These are phyloP conservation scores for Ganoderma sinense DNA, from an alignment of 1,284 basidiomycete genomes.

Conservation along the genomic window DNA sequence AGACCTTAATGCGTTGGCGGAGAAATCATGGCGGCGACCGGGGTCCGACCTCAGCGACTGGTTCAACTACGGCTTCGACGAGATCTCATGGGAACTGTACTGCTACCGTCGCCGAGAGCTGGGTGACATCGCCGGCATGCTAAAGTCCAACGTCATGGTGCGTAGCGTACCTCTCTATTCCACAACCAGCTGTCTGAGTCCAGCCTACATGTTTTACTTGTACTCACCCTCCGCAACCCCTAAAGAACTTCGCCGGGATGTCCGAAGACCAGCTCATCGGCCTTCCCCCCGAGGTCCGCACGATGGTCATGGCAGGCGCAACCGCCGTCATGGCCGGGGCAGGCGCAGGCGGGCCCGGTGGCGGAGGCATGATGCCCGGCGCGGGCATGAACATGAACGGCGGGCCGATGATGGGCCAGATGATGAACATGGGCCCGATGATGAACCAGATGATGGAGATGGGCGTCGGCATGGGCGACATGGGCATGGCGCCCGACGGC, in stretches of 20 bases:
- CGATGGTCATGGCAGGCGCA: conserved; percentile 83
- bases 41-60: conserved; percentile 96
- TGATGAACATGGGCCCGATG: conserved; percentile 48
- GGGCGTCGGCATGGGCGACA: conserved; percentile 51
- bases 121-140: conserved; percentile 78
- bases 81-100: conserved; percentile 94
- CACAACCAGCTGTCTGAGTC: background rate
- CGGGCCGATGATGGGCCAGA: conserved; percentile 55
- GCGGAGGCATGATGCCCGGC: conserved; percentile 62
- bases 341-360: conserved; percentile 47
- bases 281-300: conserved; percentile 79
- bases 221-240: background rate
- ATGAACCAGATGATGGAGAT: conserved; percentile 55
- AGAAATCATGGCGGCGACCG: conserved; percentile 93
- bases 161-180: conserved; percentile 42
- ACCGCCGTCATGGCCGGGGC: conserved; percentile 76
- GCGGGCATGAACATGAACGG: conserved; percentile 46
- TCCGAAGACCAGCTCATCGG: conserved; percentile 79
- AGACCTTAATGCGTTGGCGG: conserved; percentile 83
- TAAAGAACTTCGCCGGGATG: conserved; percentile 83
- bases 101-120: conserved; percentile 86
- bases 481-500: conserved; percentile 44
- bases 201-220: background rate
- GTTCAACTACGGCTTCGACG: conserved; percentile 99
- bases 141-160: conserved; percentile 82